Conservation (phyloP, 352 stramenopile genomes). For the Pythium pyrilobum region DNA sequence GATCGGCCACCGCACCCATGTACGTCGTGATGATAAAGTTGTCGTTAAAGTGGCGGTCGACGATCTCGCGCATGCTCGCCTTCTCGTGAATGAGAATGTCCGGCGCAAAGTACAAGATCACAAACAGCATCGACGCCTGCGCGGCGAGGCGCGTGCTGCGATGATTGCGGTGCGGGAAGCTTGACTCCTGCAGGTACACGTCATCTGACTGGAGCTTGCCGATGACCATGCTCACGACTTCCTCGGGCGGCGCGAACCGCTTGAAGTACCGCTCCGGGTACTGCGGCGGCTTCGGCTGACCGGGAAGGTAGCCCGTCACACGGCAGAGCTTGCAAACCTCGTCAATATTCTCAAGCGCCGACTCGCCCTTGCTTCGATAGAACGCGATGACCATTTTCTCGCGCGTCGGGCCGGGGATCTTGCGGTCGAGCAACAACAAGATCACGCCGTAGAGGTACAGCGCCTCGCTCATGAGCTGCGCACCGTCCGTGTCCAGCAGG, state of each 20-base stretch:
- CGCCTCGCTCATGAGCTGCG: constrained; percentile 92
- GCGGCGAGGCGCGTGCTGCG: constrained; percentile 86
- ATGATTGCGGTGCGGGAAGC: constrained; percentile 92
- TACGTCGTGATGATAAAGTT: constrained; percentile 96
- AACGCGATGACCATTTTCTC: constrained; percentile 92
- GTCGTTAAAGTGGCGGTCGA: constrained; percentile 95
- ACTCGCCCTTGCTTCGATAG: constrained; percentile 86
- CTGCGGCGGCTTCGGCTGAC: constrained; percentile 75
- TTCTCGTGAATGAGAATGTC: constrained; percentile 91
- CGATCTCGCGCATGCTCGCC: constrained; percentile 92
- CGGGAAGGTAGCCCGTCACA: constrained; percentile 86
- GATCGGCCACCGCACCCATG: constrained; percentile 91
- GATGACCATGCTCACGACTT: constrained; percentile 91
- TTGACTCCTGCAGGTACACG: constrained; percentile 89
- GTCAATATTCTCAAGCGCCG: constrained; percentile 86
- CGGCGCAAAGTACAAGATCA: constrained; percentile 93
- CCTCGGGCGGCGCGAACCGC: constrained; percentile 79
- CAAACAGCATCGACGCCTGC: constrained; percentile 94
- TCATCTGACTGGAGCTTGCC: constrained; percentile 93
- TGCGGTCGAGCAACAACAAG: constrained; percentile 91
- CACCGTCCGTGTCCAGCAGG: constrained; percentile 90
- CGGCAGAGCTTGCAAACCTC: constrained; percentile 90
- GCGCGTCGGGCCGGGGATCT: constrained; percentile 81
- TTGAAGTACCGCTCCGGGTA: constrained; percentile 89
- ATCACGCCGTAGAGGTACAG: constrained; percentile 95